Percentiles rank a stretch among this genome's conserved stretches.
These are phyloP conservation scores for Trichoderma citrinoviride DNA, from an alignment of 2,329 filamentous ascomycete genomes.

Conservation along the genomic window DNA sequence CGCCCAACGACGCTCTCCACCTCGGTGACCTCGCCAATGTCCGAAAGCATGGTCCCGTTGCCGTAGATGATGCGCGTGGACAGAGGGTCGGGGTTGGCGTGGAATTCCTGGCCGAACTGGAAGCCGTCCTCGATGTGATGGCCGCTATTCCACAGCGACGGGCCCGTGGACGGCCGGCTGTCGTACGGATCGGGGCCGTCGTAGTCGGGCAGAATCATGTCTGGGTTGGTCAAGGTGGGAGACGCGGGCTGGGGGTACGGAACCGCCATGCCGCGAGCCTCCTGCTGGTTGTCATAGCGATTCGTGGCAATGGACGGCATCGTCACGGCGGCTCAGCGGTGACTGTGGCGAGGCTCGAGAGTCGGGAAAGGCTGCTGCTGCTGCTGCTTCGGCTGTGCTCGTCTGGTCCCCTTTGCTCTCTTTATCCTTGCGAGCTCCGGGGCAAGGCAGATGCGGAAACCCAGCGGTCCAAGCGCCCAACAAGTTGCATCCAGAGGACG, in stretches of 20 bases:
- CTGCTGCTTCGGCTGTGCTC: neutral
- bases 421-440: neutral
- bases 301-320: slow-evolving; percentile 30
- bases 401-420: neutral
- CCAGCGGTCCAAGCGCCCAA: neutral
- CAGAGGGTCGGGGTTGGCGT: slow-evolving; percentile 43
- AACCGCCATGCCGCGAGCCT: slow-evolving; percentile 30
- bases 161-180: slow-evolving; percentile 49
- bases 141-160: slow-evolving; percentile 52
- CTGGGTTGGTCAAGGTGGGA: slow-evolving; percentile 86
- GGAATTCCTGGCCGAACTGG: slow-evolving; percentile 43
- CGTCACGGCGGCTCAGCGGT: slow-evolving; percentile 31
- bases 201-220: slow-evolving; percentile 86
- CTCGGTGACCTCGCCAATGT: slow-evolving; percentile 59
- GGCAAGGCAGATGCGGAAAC: neutral
- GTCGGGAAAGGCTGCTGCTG: neutral
- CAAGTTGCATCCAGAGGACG: neutral
- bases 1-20: slow-evolving; percentile 50
- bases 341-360: neutral
- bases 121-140: slow-evolving; percentile 41
- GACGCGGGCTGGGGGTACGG: slow-evolving; percentile 61
- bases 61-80: slow-evolving; percentile 66
- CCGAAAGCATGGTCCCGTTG: slow-evolving; percentile 66
- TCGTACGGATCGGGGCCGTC: slow-evolving; percentile 56
- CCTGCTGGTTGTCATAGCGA: slow-evolving; percentile 32